phyloP scores from a whole-genome alignment of 2,329 filamentous ascomycete genomes.

The Neofusicoccum laricinum region DNA sequence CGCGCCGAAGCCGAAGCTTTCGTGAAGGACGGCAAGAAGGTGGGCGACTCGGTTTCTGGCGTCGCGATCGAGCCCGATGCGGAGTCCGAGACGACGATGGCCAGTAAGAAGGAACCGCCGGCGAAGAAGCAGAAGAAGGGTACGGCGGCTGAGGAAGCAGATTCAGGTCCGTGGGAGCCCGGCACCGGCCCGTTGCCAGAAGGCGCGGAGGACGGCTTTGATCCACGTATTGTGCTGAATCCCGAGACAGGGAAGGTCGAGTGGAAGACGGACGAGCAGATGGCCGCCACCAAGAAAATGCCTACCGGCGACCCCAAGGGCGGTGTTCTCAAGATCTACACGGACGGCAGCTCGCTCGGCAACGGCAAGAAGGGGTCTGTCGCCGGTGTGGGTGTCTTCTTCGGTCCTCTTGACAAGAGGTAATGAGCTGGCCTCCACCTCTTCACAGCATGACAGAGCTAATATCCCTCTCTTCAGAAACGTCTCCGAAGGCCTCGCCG shows the following conservation, averaged over 20 bases:
- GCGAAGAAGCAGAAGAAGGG: constrained; percentile 39
- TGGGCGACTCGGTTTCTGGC: constrained; percentile 20
- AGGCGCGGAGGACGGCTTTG: constrained; percentile 61
- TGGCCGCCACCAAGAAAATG: constrained; percentile 45
- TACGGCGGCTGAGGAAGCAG: constrained; percentile 32
- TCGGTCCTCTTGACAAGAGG: constrained; percentile 58
- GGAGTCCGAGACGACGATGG: constrained; percentile 25
- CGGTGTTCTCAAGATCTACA: constrained; percentile 58
- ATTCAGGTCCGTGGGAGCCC: constrained; percentile 27
- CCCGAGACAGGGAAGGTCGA: constrained; percentile 52
- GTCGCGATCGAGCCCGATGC: constrained; percentile 28
- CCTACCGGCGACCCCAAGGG: constrained; percentile 43
- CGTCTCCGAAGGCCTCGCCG: constrained; percentile 72
- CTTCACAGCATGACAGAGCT: constrained; percentile 9
- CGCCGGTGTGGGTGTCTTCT: constrained; percentile 63
- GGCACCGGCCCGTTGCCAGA: constrained; percentile 55
- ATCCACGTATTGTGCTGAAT: constrained; percentile 56
- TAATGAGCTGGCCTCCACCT: constrained; percentile 30
- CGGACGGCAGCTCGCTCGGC: constrained; percentile 59
- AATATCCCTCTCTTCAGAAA: constrained; percentile 47
- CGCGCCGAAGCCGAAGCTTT: constrained; percentile 73
- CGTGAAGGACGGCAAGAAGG: constrained; percentile 48
- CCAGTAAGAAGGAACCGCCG: constrained; percentile 23
- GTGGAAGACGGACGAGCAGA: constrained; percentile 53
- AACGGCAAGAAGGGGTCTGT: constrained; percentile 56